Conservation (phyloP, 306 rosid species). For the Sicyos edulis region DNA sequence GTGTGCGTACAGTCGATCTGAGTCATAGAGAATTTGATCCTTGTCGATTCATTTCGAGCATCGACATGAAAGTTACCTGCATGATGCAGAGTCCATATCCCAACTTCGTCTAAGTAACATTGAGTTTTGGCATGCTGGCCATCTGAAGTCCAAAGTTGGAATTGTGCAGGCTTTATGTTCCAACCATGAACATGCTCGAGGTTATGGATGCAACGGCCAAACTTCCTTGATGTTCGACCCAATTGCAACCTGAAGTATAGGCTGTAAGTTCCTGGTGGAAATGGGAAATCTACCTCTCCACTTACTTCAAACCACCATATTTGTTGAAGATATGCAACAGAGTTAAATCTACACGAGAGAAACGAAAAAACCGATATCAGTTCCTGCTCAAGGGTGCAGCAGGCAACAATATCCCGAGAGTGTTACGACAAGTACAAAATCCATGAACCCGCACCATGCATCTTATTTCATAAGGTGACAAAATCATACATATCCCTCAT, state of each 20-base stretch:
- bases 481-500: not conserved
- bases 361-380: not conserved
- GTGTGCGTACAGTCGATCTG: conserved; percentile 98
- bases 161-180: conserved; percentile 74
- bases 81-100: conserved; percentile 66
- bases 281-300: conserved; percentile 88
- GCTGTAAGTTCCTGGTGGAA: conserved; percentile 80
- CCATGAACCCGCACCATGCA: not conserved
- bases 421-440: not conserved
- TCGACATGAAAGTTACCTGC: conserved; percentile 76
- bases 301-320: conserved; percentile 98
- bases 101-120: conserved; percentile 56
- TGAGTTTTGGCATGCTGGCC: conserved; percentile 63
- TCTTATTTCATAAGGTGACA: not conserved
- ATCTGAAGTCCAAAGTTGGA: conserved; percentile 85
- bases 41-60: conserved; percentile 44
- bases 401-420: not conserved
- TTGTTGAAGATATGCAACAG: conserved; percentile 85
- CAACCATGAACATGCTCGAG: conserved; percentile 84
- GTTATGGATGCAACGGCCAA: conserved; percentile 68
- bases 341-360: conserved; percentile 43
- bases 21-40: conserved; percentile 77
- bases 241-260: conserved; percentile 65
- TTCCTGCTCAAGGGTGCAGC: not conserved
- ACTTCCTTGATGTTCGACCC: conserved; percentile 58